phyloP scores from a whole-genome alignment of 768 basidiomycete species.

The Suillus occidentalis region DNA sequence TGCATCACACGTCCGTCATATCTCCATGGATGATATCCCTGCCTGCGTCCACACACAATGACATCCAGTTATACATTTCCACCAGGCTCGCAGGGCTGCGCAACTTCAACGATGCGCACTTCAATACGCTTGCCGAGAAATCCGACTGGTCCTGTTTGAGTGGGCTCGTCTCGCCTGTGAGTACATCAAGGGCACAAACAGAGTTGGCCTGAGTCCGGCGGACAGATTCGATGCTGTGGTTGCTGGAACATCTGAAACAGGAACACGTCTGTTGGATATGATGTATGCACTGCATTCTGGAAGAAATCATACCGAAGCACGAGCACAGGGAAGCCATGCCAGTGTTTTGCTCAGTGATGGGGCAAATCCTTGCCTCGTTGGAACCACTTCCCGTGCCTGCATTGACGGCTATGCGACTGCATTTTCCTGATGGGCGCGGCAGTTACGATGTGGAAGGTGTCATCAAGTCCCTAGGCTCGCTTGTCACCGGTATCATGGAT shows the following conservation, averaged over 20 bases:
- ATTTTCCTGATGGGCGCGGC: conserved; percentile 15
- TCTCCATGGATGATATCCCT: conserved; percentile 5
- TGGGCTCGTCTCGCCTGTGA: conserved; percentile 15
- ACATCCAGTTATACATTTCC: conserved; percentile 10
- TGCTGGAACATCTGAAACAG: background rate
- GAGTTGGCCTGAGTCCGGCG: background rate
- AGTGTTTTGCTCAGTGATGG: conserved; percentile 4
- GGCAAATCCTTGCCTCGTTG: background rate
- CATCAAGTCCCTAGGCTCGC: conserved; percentile 1
- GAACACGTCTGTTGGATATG: conserved; percentile 2
- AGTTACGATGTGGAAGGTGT: conserved; percentile 18
- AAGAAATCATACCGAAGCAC: background rate
- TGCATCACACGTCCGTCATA: background rate
- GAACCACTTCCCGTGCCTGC: conserved; percentile 8
- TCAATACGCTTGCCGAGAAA: background rate
- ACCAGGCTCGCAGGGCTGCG: background rate
- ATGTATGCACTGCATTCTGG: conserved; percentile 6
- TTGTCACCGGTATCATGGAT: conserved; percentile 1
- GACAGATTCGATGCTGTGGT: background rate
- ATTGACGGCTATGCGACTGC: background rate
- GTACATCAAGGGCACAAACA: conserved; percentile 3
- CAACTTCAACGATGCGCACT: background rate
- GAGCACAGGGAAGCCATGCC: background rate
- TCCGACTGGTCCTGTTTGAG: conserved; percentile 11
- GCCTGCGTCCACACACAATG: background rate